Percentiles rank a stretch among this genome's conserved stretches.
Evolutionary conservation across 208 protist genomes (phyloP).

Genomic region (Trypanosoma conorhini): DNA sequence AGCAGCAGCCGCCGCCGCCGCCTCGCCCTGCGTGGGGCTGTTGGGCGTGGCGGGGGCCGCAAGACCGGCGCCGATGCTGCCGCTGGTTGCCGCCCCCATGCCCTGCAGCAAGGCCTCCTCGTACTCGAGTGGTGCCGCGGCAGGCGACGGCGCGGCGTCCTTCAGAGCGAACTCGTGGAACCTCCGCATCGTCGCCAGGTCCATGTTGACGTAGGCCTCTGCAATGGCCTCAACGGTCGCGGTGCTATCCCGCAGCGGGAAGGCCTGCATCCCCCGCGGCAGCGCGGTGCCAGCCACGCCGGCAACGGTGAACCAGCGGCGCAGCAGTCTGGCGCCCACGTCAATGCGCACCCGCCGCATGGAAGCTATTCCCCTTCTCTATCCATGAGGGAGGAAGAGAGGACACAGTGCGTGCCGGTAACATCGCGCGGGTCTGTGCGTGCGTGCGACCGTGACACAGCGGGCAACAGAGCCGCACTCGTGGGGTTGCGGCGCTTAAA

Average conservation of each 20-base stretch:
- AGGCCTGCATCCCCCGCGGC: constrained; percentile 47
- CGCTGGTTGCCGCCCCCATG: background rate
- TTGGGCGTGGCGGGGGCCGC: background rate
- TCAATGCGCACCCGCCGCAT: constrained; percentile 4
- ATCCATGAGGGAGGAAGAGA: constrained; percentile 3
- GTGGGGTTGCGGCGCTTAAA: background rate
- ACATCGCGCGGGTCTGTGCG: background rate
- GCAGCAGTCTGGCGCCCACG: background rate
- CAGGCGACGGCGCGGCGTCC: background rate
- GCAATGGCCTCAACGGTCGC: constrained; percentile 60
- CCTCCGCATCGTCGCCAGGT: constrained; percentile 43
- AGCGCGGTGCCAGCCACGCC: constrained; percentile 42
- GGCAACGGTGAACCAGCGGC: constrained; percentile 34
- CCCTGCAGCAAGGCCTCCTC: constrained; percentile 19
- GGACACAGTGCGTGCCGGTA: constrained; percentile 4
- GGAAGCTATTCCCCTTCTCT: background rate
- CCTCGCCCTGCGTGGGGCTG: background rate
- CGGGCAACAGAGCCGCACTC: background rate
- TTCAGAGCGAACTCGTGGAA: constrained; percentile 29
- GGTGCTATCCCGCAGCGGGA: constrained; percentile 45
- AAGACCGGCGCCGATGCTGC: background rate
- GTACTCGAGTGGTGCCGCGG: constrained; percentile 12
- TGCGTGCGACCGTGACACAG: background rate
- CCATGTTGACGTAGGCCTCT: constrained; percentile 71
- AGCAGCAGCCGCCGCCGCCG: constrained; percentile 2